These are phyloP conservation scores for Ottelia alismoides DNA, from an alignment of 106 monocot genomes.

Conservation along the genomic window DNA sequence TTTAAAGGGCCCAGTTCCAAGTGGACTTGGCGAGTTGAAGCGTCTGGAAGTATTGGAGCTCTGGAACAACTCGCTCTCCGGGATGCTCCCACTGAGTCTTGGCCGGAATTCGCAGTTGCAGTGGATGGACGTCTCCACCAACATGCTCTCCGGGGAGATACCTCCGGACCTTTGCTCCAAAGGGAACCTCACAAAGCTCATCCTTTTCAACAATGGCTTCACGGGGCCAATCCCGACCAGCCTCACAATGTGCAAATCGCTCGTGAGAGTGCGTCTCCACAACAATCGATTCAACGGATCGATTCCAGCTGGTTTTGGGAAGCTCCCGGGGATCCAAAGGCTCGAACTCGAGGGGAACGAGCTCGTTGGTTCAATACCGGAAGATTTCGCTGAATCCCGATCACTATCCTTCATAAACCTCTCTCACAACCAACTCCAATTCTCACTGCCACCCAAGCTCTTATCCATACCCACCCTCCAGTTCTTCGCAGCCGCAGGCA, in stretches of 20 bases:
- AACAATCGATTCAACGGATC: conserved; percentile 36
- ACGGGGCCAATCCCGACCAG: conserved; percentile 51
- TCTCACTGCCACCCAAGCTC: no score
- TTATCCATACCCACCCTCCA: conserved; percentile 50
- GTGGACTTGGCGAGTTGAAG: no score
- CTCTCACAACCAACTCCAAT: no score
- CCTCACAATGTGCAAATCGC: conserved; percentile 36
- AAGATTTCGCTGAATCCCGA: no score
- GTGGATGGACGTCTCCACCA: conserved; percentile 74
- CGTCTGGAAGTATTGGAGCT: no score
- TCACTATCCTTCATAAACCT: no score
- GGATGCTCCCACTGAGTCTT: conserved; percentile 34
- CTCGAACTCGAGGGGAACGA: no score
- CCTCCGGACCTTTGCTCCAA: conserved; percentile 30
- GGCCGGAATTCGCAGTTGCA: conserved; percentile 43
- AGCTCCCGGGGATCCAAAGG: no score
- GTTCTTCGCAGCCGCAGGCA: conserved; percentile 39
- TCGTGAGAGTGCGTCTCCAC: no score
- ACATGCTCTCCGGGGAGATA: conserved; percentile 45
- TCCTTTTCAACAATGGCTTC: no score
- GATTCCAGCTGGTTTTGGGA: conserved; percentile 39
- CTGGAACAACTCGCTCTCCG: conserved; percentile 73
- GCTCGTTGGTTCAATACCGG: no score
- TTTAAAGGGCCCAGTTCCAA: conserved; percentile 38
- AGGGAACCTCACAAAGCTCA: no score